A percentile compares a stretch with the other conserved stretches of the same genome.
Evolutionary conservation across 1,284 basidiomycete genomes (phyloP).

Genomic region (Filobasidium uniguttulatum): DNA sequence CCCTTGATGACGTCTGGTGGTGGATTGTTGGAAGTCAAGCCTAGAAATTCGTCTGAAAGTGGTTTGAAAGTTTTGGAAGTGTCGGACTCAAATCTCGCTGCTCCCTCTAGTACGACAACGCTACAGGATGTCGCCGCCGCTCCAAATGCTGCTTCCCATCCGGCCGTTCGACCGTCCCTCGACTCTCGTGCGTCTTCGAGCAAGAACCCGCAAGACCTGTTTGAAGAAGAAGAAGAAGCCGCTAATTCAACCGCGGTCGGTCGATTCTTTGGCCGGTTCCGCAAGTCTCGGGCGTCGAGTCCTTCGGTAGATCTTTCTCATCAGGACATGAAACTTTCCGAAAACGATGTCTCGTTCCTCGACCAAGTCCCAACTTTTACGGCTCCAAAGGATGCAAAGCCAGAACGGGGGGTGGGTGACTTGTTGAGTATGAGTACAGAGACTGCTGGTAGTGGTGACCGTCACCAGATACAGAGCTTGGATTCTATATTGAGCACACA

Average conservation of each 20-base stretch:
- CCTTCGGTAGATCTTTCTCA: slow-evolving; percentile 15
- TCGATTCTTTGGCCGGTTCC: slow-evolving; percentile 30
- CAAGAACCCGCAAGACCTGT: no score
- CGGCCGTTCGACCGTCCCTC: slow-evolving; percentile 10
- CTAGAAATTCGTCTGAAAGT: slow-evolving; percentile 1
- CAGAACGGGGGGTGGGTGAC: slow-evolving; percentile 23
- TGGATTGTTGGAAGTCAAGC: slow-evolving; percentile 31
- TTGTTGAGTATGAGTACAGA: slow-evolving; percentile 21
- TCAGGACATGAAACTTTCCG: slow-evolving; percentile 30
- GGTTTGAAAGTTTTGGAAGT: background rate
- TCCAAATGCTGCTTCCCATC: background rate
- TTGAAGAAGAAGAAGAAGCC: no score
- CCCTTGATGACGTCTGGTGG: slow-evolving; percentile 33
- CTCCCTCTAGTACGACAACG: no score
- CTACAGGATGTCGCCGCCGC: no score
- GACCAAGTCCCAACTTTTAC: slow-evolving; percentile 32
- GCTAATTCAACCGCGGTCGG: slow-evolving; percentile 34
- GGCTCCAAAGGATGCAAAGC: slow-evolving; percentile 8
- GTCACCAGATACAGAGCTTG: slow-evolving; percentile 8
- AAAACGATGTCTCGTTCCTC: slow-evolving; percentile 34
- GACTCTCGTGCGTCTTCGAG: no score
- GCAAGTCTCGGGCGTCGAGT: slow-evolving; percentile 2
- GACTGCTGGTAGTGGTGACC: background rate
- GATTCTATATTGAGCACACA: slow-evolving; percentile 11
- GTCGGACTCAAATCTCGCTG: background rate